Evolutionary conservation across 306 rosid genomes (phyloP), one percentile per base, ranked within the genome.

Genomic region (Cucumis sativus): DNA sequence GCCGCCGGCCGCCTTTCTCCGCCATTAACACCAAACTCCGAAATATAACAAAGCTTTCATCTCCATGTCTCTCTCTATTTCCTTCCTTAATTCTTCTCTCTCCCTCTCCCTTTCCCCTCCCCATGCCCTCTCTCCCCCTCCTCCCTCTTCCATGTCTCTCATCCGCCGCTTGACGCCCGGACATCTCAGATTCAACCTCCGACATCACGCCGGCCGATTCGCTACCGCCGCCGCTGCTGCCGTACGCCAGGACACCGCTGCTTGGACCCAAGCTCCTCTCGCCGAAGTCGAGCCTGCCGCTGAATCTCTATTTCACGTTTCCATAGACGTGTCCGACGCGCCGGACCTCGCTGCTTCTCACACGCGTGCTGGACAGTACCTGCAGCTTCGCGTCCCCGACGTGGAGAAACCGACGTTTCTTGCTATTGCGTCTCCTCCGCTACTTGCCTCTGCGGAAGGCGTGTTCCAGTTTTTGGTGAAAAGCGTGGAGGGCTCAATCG

Each of bases 361-460:
- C 83, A 81, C 96, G 2, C 90, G 86, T 74, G 89, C 97, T 0
- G 99, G 99, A 0, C 99, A 95, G 86, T 95, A 95, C 81, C 89
- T 95, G 39, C 97, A 95, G 88, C 80, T 95, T 30, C 89, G 91
- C 3, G 87, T 95, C 2, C 84, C 90, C 0, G 88, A 91, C 61
- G 80, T 73, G 0, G 78, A 80, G 0, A 95, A 89, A 80, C 93
- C 99, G 3, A 88, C 96, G 20, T 95, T 95, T 41, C 84, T 92
- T 5, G 98, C 99, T 10, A 92, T 95, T 18, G 99, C 99, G 8
- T 95, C 99, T 66, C 92, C 99, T 41, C 99, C 98, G 13, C 82
- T 83, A 64, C 84, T 87, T 41, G 87, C 91, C 0, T 54, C 76
- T 17, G 63, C 79, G 30, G 80, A 82, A 45, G 96, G 97, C 7